Percentiles rank a stretch among this genome's conserved stretches.
These are phyloP conservation scores for Trichoderma sp. DNA, from an alignment of 2,329 filamentous ascomycete genomes.

Conservation along the genomic window DNA sequence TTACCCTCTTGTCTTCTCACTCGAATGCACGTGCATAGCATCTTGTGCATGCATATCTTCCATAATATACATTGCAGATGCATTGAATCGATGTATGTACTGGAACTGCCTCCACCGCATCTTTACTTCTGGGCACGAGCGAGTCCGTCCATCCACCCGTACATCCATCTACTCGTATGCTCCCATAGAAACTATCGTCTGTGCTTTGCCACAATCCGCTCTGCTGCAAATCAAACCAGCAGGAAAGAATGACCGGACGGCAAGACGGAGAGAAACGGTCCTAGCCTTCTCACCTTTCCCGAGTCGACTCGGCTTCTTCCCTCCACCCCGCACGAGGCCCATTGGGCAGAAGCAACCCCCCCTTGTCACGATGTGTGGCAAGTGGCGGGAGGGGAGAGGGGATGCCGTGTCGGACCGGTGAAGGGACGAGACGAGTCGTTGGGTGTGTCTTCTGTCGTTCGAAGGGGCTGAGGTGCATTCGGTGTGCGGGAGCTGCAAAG, in stretches of 20 bases:
- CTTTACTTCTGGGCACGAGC: not conserved
- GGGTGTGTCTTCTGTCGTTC: not conserved
- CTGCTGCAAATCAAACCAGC: too few relatives aligned
- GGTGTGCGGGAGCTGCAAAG: too few relatives aligned
- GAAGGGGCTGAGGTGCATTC: not conserved
- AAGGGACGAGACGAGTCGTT: too few relatives aligned
- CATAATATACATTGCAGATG: not conserved
- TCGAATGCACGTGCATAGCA: not conserved
- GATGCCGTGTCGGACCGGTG: not conserved
- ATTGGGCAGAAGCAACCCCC: conserved; percentile 1
- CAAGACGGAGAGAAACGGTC: too few relatives aligned
- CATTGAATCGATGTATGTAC: too few relatives aligned
- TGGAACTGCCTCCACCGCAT: not conserved
- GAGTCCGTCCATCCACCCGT: not conserved
- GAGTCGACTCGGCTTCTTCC: too few relatives aligned
- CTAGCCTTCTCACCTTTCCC: too few relatives aligned
- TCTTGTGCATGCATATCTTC: not conserved
- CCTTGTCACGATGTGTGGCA: not conserved
- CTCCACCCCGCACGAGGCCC: not conserved
- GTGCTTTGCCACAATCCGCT: too few relatives aligned
- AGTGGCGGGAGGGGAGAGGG: not conserved
- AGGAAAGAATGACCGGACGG: too few relatives aligned
- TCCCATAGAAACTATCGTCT: too few relatives aligned
- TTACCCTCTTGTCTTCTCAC: not conserved
- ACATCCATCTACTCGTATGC: too few relatives aligned